Percentiles rank a stretch among this genome's conserved stretches.
These are phyloP conservation scores for Geotrichum carabidarum DNA, from an alignment of 1,139 yeast genomes.

Conservation along the genomic window DNA sequence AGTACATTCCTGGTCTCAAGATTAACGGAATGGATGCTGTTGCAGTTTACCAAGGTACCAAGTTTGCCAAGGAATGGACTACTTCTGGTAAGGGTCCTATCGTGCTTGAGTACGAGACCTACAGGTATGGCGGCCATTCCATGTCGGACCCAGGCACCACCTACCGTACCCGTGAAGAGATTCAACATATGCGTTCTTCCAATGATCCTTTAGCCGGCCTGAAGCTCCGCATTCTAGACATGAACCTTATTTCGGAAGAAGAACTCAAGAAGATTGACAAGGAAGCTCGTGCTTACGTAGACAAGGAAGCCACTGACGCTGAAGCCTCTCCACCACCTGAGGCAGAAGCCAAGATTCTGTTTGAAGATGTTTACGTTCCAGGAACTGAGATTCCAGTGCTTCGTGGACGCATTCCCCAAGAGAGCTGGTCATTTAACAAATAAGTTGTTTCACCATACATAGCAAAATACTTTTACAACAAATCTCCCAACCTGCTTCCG, in stretches of 20 bases:
- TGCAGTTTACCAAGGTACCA: constrained; percentile 93
- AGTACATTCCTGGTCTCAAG: constrained; percentile 96
- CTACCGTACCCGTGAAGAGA: constrained; percentile 98
- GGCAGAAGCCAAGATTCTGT: constrained; percentile 87
- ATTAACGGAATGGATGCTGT: constrained; percentile 97
- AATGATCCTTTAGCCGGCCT: constrained; percentile 97
- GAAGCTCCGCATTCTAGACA: constrained; percentile 77
- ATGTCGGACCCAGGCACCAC: constrained; percentile 99
- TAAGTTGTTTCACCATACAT: not conserved
- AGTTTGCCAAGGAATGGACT: constrained; percentile 95
- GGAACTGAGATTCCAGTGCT: constrained; percentile 88
- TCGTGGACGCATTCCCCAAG: constrained; percentile 96
- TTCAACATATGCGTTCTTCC: constrained; percentile 97
- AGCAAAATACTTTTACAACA: too few relatives aligned
- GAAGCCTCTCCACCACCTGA: constrained; percentile 94
- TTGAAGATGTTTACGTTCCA: constrained; percentile 93
- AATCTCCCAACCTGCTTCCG: too few relatives aligned
- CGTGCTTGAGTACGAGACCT: constrained; percentile 93
- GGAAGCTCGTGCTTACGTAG: constrained; percentile 92
- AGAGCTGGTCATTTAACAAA: constrained; percentile 39
- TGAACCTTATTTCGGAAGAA: constrained; percentile 82
- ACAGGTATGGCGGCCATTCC: constrained; percentile 99
- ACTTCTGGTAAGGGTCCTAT: constrained; percentile 91
- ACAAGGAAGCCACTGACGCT: constrained; percentile 89
- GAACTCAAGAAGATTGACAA: constrained; percentile 92